Percentiles rank a stretch among this genome's conserved stretches.
Evolutionary conservation across 116 monocot genomes (phyloP).

Genomic region (Trichopus zeylanicus): DNA sequence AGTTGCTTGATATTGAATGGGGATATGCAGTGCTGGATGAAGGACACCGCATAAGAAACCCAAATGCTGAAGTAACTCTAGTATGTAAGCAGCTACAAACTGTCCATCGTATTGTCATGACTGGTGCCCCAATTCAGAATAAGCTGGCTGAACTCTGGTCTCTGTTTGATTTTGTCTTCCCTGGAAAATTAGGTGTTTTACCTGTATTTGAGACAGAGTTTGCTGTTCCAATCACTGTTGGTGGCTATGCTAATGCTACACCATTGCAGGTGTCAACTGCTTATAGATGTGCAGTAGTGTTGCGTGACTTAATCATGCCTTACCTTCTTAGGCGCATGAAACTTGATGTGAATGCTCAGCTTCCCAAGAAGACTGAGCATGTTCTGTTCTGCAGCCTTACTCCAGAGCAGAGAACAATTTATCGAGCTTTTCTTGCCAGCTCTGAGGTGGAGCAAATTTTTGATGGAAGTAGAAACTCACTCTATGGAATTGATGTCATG

Average conservation of each 20-base stretch:
- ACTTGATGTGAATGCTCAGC: constrained; percentile 81
- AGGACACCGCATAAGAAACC: constrained; percentile 91
- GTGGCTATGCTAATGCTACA: constrained; percentile 93
- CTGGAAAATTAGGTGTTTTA: constrained; percentile 90
- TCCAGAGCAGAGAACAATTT: constrained; percentile 53
- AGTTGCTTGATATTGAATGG: constrained; percentile 89
- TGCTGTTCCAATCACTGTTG: constrained; percentile 86
- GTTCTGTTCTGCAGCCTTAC: constrained; percentile 97
- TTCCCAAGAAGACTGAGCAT: constrained; percentile 93
- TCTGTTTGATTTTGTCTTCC: constrained; percentile 99
- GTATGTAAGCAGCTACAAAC: constrained; percentile 94
- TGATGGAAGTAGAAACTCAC: constrained; percentile 79
- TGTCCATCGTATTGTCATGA: constrained; percentile 95
- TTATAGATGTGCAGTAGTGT: constrained; percentile 85
- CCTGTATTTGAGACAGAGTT: constrained; percentile 93
- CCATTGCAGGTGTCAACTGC: constrained; percentile 98
- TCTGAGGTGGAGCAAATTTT: constrained; percentile 95
- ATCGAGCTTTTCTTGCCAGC: constrained; percentile 89
- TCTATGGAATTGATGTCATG: constrained; percentile 96
- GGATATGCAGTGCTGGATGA: constrained; percentile 91
- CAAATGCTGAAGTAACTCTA: constrained; percentile 92
- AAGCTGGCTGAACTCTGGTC: constrained; percentile 96
- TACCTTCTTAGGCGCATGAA: constrained; percentile 94
- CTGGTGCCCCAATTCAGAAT: constrained; percentile 96
- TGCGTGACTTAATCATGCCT: constrained; percentile 90